Conservation (phyloP, 495 filamentous ascomycete genomes). For the Hamigera avellanea region DNA sequence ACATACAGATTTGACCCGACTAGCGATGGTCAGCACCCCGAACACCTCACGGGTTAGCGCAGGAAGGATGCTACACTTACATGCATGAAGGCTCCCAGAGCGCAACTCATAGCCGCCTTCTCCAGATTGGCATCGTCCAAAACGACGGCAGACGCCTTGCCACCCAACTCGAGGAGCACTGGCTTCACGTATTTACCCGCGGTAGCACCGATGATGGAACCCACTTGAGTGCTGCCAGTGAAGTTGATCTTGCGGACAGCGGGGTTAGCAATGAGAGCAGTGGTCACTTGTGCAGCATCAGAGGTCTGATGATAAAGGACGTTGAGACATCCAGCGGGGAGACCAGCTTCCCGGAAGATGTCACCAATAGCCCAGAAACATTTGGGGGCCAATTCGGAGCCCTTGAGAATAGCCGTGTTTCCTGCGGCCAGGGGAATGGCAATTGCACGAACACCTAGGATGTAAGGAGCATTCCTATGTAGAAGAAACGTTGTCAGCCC, state of each 20-base stretch:
- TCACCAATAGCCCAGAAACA: slow-evolving; percentile 62
- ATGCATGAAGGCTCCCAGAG: slow-evolving; percentile 42
- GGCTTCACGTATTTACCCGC: slow-evolving; percentile 47
- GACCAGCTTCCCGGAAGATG: slow-evolving; percentile 62
- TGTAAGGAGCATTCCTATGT: slow-evolving; percentile 52
- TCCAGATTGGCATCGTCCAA: slow-evolving; percentile 48
- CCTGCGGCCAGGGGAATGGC: slow-evolving; percentile 72
- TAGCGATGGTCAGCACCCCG: too few relatives aligned
- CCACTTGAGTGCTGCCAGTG: slow-evolving; percentile 46
- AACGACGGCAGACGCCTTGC: slow-evolving; percentile 49
- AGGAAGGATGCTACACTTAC: slow-evolving; percentile 17
- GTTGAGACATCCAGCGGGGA: slow-evolving; percentile 47
- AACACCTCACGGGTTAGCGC: too few relatives aligned
- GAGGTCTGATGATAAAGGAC: slow-evolving; percentile 39
- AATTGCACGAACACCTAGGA: slow-evolving; percentile 52
- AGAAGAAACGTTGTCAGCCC: background rate
- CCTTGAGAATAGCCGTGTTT: slow-evolving; percentile 68
- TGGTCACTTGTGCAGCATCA: slow-evolving; percentile 45
- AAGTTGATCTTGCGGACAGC: slow-evolving; percentile 51
- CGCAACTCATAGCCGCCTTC: slow-evolving; percentile 39
- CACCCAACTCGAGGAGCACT: slow-evolving; percentile 50
- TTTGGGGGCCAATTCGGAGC: slow-evolving; percentile 64
- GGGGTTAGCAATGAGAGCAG: slow-evolving; percentile 42
- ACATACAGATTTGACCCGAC: slow-evolving; percentile 86
- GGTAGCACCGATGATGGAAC: slow-evolving; percentile 42